A percentile compares a stretch with the other conserved stretches of the same genome.
These are phyloP conservation scores for Sorghum bicolor DNA, from an alignment of 176 grass and related monocot species.

Conservation along the genomic window DNA sequence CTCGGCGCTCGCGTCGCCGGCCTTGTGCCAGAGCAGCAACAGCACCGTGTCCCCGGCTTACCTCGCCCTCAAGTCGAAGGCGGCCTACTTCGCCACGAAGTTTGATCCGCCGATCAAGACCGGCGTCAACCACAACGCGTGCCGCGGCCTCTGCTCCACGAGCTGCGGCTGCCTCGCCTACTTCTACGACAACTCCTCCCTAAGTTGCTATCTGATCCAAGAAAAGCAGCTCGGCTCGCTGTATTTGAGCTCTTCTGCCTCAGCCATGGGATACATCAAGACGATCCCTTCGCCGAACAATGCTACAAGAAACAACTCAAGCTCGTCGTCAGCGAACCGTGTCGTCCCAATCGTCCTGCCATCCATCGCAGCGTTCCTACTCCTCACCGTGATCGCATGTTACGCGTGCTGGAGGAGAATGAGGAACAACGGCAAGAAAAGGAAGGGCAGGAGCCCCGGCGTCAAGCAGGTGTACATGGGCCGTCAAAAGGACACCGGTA, in stretches of 20 bases:
- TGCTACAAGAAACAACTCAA: background rate
- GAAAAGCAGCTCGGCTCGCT: constrained; percentile 61
- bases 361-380: constrained; percentile 40
- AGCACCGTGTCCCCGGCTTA: constrained; percentile 31
- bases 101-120: constrained; percentile 37
- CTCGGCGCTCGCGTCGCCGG: constrained; percentile 48
- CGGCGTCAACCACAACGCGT: constrained; percentile 28
- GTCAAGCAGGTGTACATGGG: constrained; percentile 35
- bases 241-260: constrained; percentile 19
- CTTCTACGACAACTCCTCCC: constrained; percentile 59
- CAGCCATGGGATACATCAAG: constrained; percentile 57
- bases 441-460: constrained; percentile 9
- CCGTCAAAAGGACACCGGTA: constrained; percentile 28
- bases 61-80: constrained; percentile 35
- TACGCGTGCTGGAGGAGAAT: constrained; percentile 34
- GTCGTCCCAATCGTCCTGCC: constrained; percentile 58
- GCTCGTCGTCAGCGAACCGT: constrained; percentile 7
- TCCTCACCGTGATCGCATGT: constrained; percentile 16
- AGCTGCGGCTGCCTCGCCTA: constrained; percentile 69
- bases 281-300: constrained; percentile 7
- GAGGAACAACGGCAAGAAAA: constrained; percentile 13
- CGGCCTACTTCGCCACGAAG: constrained; percentile 59
- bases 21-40: constrained; percentile 23
- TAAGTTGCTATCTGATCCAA: constrained; percentile 52
- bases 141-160: constrained; percentile 58